Evolutionary conservation across 352 stramenopile genomes (phyloP).

Genomic region (Phytophthora idaei): DNA sequence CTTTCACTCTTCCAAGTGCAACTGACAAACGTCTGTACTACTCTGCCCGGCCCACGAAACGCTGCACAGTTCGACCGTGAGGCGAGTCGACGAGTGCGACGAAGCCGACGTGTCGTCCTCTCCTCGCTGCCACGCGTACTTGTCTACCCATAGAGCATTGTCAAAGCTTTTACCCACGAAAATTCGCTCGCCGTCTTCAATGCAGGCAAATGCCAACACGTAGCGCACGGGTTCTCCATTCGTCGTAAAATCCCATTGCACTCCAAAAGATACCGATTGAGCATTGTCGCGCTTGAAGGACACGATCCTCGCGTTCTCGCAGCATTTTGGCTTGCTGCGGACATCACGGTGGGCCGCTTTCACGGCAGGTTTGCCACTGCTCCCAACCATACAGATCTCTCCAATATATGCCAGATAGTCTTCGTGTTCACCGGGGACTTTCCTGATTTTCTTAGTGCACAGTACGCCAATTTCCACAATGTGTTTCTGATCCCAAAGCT

Average conservation of each 20-base stretch:
- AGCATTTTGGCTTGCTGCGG: conserved; percentile 26
- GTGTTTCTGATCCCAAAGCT: conserved; percentile 52
- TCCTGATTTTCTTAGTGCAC: conserved; percentile 37
- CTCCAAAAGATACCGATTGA: conserved; percentile 32
- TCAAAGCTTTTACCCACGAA: conserved; percentile 45
- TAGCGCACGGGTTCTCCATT: conserved; percentile 32
- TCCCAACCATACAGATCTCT: conserved; percentile 40
- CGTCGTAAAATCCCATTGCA: conserved; percentile 35
- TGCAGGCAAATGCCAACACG: conserved; percentile 37
- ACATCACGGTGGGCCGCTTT: conserved; percentile 23
- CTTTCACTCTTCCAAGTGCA: conserved; percentile 24
- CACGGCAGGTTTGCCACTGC: conserved; percentile 14
- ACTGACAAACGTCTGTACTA: conserved; percentile 23
- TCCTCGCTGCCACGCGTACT: conserved; percentile 18
- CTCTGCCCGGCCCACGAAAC: conserved; percentile 35
- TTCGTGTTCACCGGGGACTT: conserved; percentile 25
- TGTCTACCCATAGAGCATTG: conserved; percentile 18
- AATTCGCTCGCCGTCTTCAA: conserved; percentile 15
- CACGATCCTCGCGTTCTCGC: conserved; percentile 26
- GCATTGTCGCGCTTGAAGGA: conserved; percentile 25
- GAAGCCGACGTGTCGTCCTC: conserved; percentile 24
- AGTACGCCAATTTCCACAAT: conserved; percentile 50
- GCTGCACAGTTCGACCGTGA: conserved; percentile 38
- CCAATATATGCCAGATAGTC: conserved; percentile 41
- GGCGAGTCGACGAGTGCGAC: conserved; percentile 19